Evolutionary conservation across 345 rosid species (phyloP).

Genomic region (Erysimum cheiranthoides): DNA sequence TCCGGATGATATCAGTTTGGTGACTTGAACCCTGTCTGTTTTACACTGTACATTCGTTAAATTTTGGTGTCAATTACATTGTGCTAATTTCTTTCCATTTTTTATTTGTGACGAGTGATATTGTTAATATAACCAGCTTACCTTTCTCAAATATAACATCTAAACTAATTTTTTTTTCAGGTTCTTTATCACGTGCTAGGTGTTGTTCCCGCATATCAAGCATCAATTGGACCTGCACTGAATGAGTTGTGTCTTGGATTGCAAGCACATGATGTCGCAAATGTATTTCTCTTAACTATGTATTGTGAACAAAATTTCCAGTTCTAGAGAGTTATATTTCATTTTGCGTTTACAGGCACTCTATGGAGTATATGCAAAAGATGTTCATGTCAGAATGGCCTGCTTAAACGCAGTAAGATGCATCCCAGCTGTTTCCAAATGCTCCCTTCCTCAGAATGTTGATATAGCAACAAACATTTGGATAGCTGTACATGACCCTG

Average conservation of each 20-base stretch:
- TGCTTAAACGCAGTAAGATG: conserved; percentile 96
- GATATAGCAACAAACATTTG: conserved; percentile 88
- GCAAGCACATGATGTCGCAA: conserved; percentile 77
- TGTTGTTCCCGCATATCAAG: conserved; percentile 86
- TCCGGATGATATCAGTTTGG: conserved; percentile 87
- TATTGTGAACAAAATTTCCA: background rate
- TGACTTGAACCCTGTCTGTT: conserved; percentile 38
- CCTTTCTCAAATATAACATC: background rate
- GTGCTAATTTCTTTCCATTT: background rate
- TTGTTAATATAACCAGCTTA: background rate
- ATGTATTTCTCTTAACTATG: conserved; percentile 57
- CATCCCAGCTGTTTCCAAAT: conserved; percentile 81
- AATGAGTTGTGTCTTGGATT: conserved; percentile 96
- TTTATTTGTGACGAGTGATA: background rate
- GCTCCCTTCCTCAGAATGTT: conserved; percentile 72
- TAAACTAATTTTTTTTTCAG: conserved; percentile 51
- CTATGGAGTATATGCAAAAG: conserved; percentile 90
- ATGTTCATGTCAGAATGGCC: conserved; percentile 95
- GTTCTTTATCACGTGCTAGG: conserved; percentile 90
- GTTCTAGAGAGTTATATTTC: conserved; percentile 32
- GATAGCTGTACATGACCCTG: conserved; percentile 96
- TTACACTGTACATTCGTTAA: conserved; percentile 14
- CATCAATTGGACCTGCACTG: conserved; percentile 80
- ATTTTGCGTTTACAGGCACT: conserved; percentile 65
- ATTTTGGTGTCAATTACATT: background rate